A percentile compares a stretch with the other conserved stretches of the same genome.
phyloP scores from a whole-genome alignment of 2,329 filamentous ascomycete species.

The Anthostomella pinea region DNA sequence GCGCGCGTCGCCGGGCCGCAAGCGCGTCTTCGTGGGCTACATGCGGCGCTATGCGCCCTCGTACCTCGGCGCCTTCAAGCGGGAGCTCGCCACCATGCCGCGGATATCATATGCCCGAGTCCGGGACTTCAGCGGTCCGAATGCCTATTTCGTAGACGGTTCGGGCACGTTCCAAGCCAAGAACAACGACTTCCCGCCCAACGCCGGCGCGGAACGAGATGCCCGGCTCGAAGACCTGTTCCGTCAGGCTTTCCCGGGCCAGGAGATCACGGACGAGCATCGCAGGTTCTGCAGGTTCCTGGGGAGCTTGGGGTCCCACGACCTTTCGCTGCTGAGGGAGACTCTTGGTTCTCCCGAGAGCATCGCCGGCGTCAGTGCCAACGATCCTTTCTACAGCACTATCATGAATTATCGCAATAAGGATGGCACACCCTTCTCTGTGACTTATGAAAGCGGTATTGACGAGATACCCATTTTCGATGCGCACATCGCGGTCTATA shows the following conservation, averaged over 20 bases:
- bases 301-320: slow-evolving; percentile 50
- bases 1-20: slow-evolving; percentile 29
- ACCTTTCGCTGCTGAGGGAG: slow-evolving; percentile 54
- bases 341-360: slow-evolving; percentile 50
- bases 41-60: slow-evolving; percentile 54
- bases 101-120: slow-evolving; percentile 51
- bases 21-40: slow-evolving; percentile 53
- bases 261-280: slow-evolving; percentile 28
- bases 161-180: slow-evolving; percentile 45
- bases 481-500: slow-evolving; percentile 44
- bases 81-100: slow-evolving; percentile 45
- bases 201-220: slow-evolving; percentile 16
- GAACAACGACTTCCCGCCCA: slow-evolving; percentile 31
- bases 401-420: slow-evolving; percentile 10
- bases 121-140: slow-evolving; percentile 52
- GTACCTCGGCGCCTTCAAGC: slow-evolving; percentile 47
- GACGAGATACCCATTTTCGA: slow-evolving; percentile 47
- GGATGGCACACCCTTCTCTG: slow-evolving; percentile 27
- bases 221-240: slow-evolving; percentile 27
- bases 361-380: too few species aligned
- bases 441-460: slow-evolving; percentile 51
- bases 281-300: slow-evolving; percentile 40
- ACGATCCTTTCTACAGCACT: slow-evolving; percentile 10
- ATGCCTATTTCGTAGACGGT: slow-evolving; percentile 45
- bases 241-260: slow-evolving; percentile 32